Percentiles rank a stretch among this genome's conserved stretches.
phyloP scores from a whole-genome alignment of 1,139 yeast genomes.

The Debaryomyces singareniensis region DNA sequence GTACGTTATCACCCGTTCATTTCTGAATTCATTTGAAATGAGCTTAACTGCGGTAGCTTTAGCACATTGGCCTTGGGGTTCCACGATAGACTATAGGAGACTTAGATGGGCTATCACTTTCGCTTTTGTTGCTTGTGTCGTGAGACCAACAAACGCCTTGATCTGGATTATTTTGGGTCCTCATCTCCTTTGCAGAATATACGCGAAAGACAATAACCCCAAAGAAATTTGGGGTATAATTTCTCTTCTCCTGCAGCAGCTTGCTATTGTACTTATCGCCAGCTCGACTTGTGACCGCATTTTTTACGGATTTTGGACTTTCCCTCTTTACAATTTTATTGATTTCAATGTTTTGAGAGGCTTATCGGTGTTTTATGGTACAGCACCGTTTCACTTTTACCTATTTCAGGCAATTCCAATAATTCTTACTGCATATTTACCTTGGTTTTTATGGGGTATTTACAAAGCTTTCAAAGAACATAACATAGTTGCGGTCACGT shows the following conservation, averaged over 20 bases:
- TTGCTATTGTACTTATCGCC: slow-evolving; percentile 18
- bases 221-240: slow-evolving; percentile 7
- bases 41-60: slow-evolving; percentile 65
- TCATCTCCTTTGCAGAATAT: slow-evolving; percentile 5
- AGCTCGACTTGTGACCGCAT: slow-evolving; percentile 47
- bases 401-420: slow-evolving; percentile 77
- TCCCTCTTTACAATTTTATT: slow-evolving; percentile 67
- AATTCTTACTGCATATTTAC: slow-evolving; percentile 59
- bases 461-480: slow-evolving; percentile 6
- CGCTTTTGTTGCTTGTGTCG: slow-evolving; percentile 55
- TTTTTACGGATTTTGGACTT: slow-evolving; percentile 52
- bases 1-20: slow-evolving; percentile 75
- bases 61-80: slow-evolving; percentile 65
- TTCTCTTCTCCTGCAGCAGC: slow-evolving; percentile 9
- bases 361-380: slow-evolving; percentile 79
- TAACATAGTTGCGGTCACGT: slow-evolving; percentile 17
- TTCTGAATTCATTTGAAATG: slow-evolving; percentile 80
- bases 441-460: slow-evolving; percentile 34
- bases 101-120: slow-evolving; percentile 22
- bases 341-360: slow-evolving; percentile 71
- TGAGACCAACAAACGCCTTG: slow-evolving; percentile 78
- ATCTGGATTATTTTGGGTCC: slow-evolving; percentile 66
- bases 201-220: not conserved
- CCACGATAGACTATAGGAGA: slow-evolving; percentile 10
- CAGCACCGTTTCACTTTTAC: slow-evolving; percentile 82